Evolutionary conservation across 129 eudicot species (phyloP).

Genomic region (Silybum marianum): DNA sequence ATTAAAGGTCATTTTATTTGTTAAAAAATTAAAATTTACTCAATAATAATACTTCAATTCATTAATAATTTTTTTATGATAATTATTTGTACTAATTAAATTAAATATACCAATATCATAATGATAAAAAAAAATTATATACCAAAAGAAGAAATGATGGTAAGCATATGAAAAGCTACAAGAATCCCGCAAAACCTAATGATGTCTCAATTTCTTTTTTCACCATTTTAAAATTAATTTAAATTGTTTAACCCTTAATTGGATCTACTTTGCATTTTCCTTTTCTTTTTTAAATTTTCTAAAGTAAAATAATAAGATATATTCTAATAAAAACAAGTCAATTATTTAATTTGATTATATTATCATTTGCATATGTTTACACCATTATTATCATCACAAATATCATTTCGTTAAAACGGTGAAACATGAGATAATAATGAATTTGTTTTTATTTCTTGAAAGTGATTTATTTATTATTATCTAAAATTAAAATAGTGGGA

Average conservation of each 20-base stretch:
- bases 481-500: neutral
- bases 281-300: neutral
- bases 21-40: too few species aligned
- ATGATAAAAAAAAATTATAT: too few species aligned
- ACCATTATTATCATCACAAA: neutral
- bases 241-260: neutral
- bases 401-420: neutral
- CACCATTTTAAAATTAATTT: too few species aligned
- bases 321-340: too few species aligned
- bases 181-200: constrained; percentile 21
- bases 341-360: too few species aligned
- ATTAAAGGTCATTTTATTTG: neutral
- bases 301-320: neutral
- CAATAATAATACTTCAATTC: too few species aligned
- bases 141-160: neutral
- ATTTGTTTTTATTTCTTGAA: neutral
- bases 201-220: constrained; percentile 8
- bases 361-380: too few species aligned
- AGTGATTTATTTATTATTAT: neutral
- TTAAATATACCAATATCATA: too few species aligned
- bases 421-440: too few species aligned
- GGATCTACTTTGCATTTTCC: neutral
- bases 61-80: too few species aligned
- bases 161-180: constrained; percentile 14
- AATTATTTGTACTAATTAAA: too few species aligned